Percentiles rank a stretch among this genome's conserved stretches.
Evolutionary conservation across 768 basidiomycete genomes (phyloP).

Genomic region (Gloeophyllum trabeum): DNA sequence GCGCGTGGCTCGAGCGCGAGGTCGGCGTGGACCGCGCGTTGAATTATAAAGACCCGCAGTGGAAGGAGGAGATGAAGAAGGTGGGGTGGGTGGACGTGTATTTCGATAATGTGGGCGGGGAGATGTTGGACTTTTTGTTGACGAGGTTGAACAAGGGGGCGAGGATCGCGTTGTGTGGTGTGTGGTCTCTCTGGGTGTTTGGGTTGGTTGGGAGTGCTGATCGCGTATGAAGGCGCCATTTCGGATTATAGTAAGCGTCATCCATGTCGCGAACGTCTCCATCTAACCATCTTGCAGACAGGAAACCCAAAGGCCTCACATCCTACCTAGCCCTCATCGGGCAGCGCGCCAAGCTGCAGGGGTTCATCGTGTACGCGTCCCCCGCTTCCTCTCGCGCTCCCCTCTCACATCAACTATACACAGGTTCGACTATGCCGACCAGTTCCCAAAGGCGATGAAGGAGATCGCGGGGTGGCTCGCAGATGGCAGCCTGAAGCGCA

Average conservation of each 20-base stretch:
- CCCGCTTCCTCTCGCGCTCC: background rate
- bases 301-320: slow-evolving; percentile 53
- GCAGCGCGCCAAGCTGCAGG: slow-evolving; percentile 71
- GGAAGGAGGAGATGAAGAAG: slow-evolving; percentile 60
- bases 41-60: slow-evolving; percentile 78
- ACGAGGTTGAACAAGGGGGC: slow-evolving; percentile 68
- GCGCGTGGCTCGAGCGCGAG: slow-evolving; percentile 74
- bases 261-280: no score
- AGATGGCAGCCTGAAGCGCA: slow-evolving; percentile 66
- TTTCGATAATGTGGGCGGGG: slow-evolving; percentile 78
- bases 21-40: slow-evolving; percentile 74
- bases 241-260: slow-evolving; percentile 73
- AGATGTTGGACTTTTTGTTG: slow-evolving; percentile 72
- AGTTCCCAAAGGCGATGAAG: slow-evolving; percentile 45
- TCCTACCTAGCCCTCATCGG: slow-evolving; percentile 61
- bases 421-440: slow-evolving; percentile 64
- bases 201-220: background rate
- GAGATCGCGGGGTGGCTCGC: slow-evolving; percentile 47
- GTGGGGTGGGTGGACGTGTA: slow-evolving; percentile 76
- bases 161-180: slow-evolving; percentile 74
- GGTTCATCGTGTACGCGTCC: slow-evolving; percentile 66
- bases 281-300: slow-evolving; percentile 26
- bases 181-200: slow-evolving; percentile 12
- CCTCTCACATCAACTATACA: background rate
- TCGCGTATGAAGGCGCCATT: slow-evolving; percentile 52